Base-by-base conservation (phyloP, 495 filamentous ascomycete genomes). In the Amphirosellinia nigrospora region DNA sequence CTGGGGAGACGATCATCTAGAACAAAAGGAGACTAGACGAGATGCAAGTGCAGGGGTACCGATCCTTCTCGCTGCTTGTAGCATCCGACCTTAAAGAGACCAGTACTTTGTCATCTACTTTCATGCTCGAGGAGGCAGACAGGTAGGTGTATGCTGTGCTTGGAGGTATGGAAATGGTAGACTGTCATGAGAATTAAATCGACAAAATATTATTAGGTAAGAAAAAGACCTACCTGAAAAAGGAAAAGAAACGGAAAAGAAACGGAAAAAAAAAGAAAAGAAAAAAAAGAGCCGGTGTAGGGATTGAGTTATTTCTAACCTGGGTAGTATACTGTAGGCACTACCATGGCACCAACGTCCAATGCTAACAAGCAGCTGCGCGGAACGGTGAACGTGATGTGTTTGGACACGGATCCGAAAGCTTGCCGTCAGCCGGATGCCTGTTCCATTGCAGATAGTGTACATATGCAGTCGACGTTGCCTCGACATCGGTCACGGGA, bases 1-100 rank as follows among this genome's bases (percentile, higher is more conserved):
- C 61, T 52, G 45, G 61, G 61, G 61, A 26, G 43, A 39, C 62
- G 62, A 64, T 64, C 62, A 64, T 50, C 30, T 64, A 16, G 62
- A 16, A 39, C 43, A 19, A 8, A 52, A 32, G 62, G n/a, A 41
- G 28, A 1, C 41, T 63, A 64, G 30, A n/a, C 45, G 32, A 45
- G 45, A 64, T 52, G 38, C 43, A 64, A 3, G 26, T 50, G 32
- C 45, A 64, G 45, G 62, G 61, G 48, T 7, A 6, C 0, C 23
- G 28, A 52, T 64, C 21, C 30, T 19, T 64, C 32, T 30, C 26
- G 41, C n/a, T 28, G 62, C 62, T 19, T 26, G 32, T 36, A 38
- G 32, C n/a, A n/a, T 59, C 26, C 15, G 7, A 10, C 1, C 45
- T 1, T 10, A 41, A 13, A 1, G 2, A 41, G n/a, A n/a, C n/a